Percentiles rank a stretch among this genome's conserved stretches.
Conservation (phyloP, 352 stramenopile species). For the Thalassiosira pacifica region DNA sequence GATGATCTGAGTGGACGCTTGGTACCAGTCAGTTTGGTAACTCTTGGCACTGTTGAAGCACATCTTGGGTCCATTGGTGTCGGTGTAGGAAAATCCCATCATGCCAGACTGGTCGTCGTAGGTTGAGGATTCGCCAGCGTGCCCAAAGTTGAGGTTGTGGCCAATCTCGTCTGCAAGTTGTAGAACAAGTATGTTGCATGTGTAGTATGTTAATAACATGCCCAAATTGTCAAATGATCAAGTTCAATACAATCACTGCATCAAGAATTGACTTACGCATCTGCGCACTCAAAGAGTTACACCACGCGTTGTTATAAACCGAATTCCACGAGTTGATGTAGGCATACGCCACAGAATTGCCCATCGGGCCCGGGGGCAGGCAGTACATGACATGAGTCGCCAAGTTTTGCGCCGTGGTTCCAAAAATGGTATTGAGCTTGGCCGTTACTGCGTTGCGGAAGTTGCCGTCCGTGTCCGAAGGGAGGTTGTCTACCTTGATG, state of each 20-base stretch:
- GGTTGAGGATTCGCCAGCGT: slow-evolving; percentile 41
- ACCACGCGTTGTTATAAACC: slow-evolving; percentile 67
- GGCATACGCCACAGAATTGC: slow-evolving; percentile 57
- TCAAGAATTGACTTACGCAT: slow-evolving; percentile 61
- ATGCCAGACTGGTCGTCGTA: slow-evolving; percentile 67
- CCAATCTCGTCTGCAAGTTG: slow-evolving; percentile 55
- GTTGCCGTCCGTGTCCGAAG: slow-evolving; percentile 5
- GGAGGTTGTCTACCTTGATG: slow-evolving; percentile 24
- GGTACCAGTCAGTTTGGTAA: slow-evolving; percentile 70
- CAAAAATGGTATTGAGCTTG: slow-evolving; percentile 49
- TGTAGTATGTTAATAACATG: too few relatives aligned
- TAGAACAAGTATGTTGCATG: slow-evolving; percentile 19
- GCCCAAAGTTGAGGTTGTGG: slow-evolving; percentile 58
- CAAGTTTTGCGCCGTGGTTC: slow-evolving; percentile 23
- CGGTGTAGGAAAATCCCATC: slow-evolving; percentile 64
- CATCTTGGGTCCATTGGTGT: slow-evolving; percentile 61
- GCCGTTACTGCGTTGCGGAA: slow-evolving; percentile 47
- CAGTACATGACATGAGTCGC: slow-evolving; percentile 67
- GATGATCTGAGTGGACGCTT: slow-evolving; percentile 7
- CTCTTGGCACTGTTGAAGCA: slow-evolving; percentile 74
- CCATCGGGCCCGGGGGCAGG: slow-evolving; percentile 39
- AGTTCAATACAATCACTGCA: too few relatives aligned
- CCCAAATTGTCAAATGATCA: too few relatives aligned
- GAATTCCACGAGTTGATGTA: slow-evolving; percentile 56
- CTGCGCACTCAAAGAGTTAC: slow-evolving; percentile 44